Conservation (phyloP, 331 rosid genomes). For the Telfairia occidentalis region DNA sequence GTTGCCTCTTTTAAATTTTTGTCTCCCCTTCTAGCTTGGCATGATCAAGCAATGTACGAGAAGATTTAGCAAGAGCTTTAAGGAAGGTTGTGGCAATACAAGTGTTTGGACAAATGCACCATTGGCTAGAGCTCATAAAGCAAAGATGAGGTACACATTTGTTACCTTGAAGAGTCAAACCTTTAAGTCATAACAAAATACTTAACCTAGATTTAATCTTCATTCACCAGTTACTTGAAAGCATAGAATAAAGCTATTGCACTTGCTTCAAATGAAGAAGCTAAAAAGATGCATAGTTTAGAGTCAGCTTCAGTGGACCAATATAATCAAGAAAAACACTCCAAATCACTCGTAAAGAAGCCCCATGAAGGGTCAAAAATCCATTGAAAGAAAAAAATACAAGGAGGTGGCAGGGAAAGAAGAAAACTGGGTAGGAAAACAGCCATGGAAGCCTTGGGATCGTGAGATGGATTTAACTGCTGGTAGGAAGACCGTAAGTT, state of each 20-base stretch:
- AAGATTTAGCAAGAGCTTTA: conserved; percentile 48
- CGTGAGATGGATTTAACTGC: conserved; percentile 79
- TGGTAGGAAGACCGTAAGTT: conserved; percentile 57
- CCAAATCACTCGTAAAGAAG: conserved; percentile 67
- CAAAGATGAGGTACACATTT: conserved; percentile 60
- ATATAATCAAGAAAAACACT: conserved; percentile 65
- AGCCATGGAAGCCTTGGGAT: conserved; percentile 99
- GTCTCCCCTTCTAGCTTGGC: conserved; percentile 49
- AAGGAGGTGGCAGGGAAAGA: conserved; percentile 34
- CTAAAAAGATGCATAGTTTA: conserved; percentile 29
- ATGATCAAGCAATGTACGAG: conserved; percentile 64
- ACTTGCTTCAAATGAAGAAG: conserved; percentile 61
- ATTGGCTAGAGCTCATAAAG: conserved; percentile 72
- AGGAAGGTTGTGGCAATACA: conserved; percentile 89
- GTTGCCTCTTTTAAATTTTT: background rate
- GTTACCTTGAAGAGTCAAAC: background rate
- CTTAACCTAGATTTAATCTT: background rate
- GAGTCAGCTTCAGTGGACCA: conserved; percentile 84
- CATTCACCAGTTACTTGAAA: conserved; percentile 58
- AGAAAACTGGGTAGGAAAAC: conserved; percentile 76
- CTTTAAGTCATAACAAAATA: background rate
- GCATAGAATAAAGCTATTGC: conserved; percentile 78
- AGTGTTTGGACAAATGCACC: conserved; percentile 90
- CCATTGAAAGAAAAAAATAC: conserved; percentile 53
- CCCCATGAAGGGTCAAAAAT: conserved; percentile 41